Percentiles rank a stretch among this genome's conserved stretches.
Conservation (phyloP, 441 rosid species). For the Flueggea neowawraea region DNA sequence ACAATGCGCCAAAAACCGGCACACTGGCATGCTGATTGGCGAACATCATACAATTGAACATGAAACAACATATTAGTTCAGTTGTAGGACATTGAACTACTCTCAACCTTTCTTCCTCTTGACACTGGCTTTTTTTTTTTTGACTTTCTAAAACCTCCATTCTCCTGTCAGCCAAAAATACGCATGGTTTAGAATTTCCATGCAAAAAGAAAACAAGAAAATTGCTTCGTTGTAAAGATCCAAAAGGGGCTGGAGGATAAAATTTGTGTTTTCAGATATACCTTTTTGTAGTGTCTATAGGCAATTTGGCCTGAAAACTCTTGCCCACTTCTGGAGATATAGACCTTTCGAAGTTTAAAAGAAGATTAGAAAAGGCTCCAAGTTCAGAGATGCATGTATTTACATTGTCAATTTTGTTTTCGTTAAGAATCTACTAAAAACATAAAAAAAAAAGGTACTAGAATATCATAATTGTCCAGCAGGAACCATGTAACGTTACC, state of each 20-base stretch:
- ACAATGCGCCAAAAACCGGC: no score
- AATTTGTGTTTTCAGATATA: constrained; percentile 13
- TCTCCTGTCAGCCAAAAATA: constrained; percentile 51
- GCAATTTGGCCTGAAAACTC: constrained; percentile 80
- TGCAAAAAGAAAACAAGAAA: no score
- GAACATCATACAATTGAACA: no score
- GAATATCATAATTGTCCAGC: no score
- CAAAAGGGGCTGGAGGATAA: neutral
- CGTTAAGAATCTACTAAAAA: no score
- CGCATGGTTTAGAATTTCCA: neutral
- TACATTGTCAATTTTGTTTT: neutral
- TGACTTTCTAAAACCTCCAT: constrained; percentile 50
- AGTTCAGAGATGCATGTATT: neutral
- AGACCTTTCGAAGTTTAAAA: constrained; percentile 50
- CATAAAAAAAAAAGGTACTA: no score
- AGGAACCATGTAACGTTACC: no score
- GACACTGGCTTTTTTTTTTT: constrained; percentile 47
- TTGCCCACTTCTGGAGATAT: constrained; percentile 58
- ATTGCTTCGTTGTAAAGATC: neutral
- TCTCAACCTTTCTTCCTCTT: constrained; percentile 42
- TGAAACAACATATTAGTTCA: no score
- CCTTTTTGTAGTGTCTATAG: constrained; percentile 76
- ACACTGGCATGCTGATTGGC: no score
- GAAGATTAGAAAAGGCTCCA: constrained; percentile 1
- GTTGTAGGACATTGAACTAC: neutral